Percentiles rank a stretch among this genome's conserved stretches.
Conservation (phyloP, 192 early-diverging fungal species). For the Gonapodya prolifera region DNA sequence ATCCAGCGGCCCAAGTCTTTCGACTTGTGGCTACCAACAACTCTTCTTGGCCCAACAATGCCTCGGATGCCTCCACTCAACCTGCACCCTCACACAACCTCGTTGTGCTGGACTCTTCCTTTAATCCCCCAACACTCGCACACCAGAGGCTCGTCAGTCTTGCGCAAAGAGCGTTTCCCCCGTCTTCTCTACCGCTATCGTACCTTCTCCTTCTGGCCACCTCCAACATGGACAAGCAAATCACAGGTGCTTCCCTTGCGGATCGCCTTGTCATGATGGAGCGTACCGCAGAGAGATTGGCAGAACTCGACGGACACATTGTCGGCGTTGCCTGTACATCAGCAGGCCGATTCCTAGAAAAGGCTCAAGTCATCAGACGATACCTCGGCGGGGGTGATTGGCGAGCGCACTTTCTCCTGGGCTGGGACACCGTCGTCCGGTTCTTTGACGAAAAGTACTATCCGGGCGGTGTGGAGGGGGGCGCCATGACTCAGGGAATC, state of each 20-base stretch:
- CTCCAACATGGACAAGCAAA: conserved; percentile 56
- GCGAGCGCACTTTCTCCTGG: conserved; percentile 65
- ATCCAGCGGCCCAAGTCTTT: no score
- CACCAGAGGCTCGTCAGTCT: conserved; percentile 40
- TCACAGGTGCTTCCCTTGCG: conserved; percentile 32
- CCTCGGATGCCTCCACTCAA: no score
- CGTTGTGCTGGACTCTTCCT: conserved; percentile 59
- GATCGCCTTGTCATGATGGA: conserved; percentile 66
- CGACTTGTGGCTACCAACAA: no score
- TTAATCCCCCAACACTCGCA: conserved; percentile 57
- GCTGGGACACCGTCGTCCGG: conserved; percentile 65
- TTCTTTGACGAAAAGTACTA: conserved; percentile 70
- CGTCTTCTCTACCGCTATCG: conserved; percentile 11
- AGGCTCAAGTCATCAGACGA: no score
- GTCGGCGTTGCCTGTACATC: no score
- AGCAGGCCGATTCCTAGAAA: no score
- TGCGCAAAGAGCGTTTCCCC: conserved; percentile 9
- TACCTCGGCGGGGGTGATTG: no score
- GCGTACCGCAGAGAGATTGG: conserved; percentile 28
- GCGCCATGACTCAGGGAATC: no score
- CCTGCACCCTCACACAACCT: no score
- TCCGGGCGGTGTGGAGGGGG: no score
- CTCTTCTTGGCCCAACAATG: no score
- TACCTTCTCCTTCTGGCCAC: conserved; percentile 41
- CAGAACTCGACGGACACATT: no score